Evolutionary conservation across 768 basidiomycete genomes (phyloP).

Genomic region (Mycena alexandri): DNA sequence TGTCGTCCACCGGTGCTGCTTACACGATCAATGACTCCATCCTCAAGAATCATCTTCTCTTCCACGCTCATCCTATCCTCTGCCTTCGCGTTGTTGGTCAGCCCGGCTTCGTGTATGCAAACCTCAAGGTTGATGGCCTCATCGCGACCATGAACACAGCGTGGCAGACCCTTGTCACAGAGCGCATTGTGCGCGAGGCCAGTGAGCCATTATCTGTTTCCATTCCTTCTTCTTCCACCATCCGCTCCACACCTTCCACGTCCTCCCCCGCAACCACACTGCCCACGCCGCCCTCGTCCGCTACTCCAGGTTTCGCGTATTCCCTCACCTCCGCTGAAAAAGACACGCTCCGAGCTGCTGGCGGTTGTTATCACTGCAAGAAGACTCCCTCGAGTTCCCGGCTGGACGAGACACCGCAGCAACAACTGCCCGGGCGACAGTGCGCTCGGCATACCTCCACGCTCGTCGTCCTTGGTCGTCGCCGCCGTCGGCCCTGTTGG

Average conservation of each 20-base stretch:
- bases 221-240: not conserved
- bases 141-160: conserved; percentile 1
- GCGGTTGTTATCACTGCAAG: conserved; percentile 7
- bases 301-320: not conserved
- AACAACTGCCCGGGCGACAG: conserved; percentile 17
- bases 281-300: not conserved
- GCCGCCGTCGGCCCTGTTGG: no score
- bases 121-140: not conserved
- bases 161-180: conserved; percentile 5
- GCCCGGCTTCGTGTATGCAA: not conserved
- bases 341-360: not conserved
- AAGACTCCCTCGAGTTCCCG: conserved; percentile 1
- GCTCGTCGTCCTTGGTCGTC: not conserved
- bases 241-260: not conserved
- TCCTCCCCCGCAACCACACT: conserved; percentile 1
- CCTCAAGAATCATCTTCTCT: no score
- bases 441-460: conserved; percentile 7
- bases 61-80: no score
- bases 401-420: conserved; percentile 18
- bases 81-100: no score
- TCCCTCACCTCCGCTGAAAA: conserved; percentile 11
- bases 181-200: not conserved
- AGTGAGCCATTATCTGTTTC: not conserved
- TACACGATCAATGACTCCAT: no score
- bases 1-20: not conserved